These are phyloP conservation scores for Globisporangium middletonii DNA, from an alignment of 352 stramenopile species.

Conservation along the genomic window DNA sequence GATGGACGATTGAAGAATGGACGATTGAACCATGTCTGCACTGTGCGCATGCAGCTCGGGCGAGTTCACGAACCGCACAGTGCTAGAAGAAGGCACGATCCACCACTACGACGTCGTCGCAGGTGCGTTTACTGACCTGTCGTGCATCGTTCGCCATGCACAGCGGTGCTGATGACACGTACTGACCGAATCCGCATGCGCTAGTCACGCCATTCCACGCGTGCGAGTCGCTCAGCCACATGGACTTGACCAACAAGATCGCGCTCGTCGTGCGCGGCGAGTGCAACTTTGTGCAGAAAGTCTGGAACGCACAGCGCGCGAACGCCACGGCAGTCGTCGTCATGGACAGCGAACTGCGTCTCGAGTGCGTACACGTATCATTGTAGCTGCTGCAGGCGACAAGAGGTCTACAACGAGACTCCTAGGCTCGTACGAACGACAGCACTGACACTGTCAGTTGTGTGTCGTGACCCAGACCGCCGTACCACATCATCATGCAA, in stretches of 20 bases:
- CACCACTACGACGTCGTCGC: slow-evolving; percentile 31
- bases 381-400: not conserved
- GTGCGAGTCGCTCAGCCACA: slow-evolving; percentile 39
- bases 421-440: not conserved
- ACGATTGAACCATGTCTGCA: not conserved
- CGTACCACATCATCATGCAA: slow-evolving; percentile 84
- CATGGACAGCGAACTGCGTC: slow-evolving; percentile 57
- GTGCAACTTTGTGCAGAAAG: slow-evolving; percentile 54
- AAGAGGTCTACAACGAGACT: too few relatives aligned
- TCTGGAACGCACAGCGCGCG: slow-evolving; percentile 45
- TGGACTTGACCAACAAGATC: slow-evolving; percentile 55
- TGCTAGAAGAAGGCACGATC: slow-evolving; percentile 30
- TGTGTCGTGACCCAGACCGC: slow-evolving; percentile 25
- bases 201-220: slow-evolving; percentile 52
- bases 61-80: slow-evolving; percentile 63
- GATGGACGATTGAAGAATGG: too few relatives aligned
- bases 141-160: not conserved
- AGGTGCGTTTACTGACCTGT: slow-evolving; percentile 16
- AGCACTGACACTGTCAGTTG: slow-evolving; percentile 1
- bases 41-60: slow-evolving; percentile 30
- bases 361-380: slow-evolving; percentile 32
- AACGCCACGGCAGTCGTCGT: slow-evolving; percentile 65
- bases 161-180: not conserved
- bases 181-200: not conserved
- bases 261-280: slow-evolving; percentile 73